Conservation (phyloP, 2,329 filamentous ascomycete species). For the Mycosphaerella sp. region DNA sequence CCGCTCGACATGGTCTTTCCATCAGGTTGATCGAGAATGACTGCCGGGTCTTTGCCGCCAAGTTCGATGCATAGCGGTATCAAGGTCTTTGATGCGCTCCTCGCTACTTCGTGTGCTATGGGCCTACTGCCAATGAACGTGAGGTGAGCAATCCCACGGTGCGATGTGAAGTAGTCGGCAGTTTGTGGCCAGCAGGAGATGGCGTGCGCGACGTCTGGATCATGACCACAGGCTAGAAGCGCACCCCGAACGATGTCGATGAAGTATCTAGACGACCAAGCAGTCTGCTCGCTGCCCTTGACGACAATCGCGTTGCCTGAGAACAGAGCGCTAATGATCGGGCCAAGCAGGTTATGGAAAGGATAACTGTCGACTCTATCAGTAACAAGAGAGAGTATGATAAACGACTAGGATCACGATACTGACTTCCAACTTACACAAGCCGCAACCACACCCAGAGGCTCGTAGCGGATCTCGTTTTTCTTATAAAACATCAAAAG, state of each 20-base stretch:
- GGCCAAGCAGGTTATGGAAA: conserved; percentile 91
- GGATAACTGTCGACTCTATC: conserved; percentile 25
- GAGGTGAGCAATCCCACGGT: conserved; percentile 76
- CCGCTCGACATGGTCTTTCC: conserved; percentile 40
- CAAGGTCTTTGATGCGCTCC: conserved; percentile 76
- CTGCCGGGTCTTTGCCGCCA: conserved; percentile 88
- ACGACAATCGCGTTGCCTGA: conserved; percentile 86
- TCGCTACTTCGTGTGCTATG: conserved; percentile 82
- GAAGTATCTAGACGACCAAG: conserved; percentile 86
- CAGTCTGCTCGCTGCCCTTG: conserved; percentile 92
- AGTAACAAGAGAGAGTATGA: neutral
- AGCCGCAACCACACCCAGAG: conserved; percentile 84
- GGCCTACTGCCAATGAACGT: conserved; percentile 92
- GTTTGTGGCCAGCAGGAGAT: conserved; percentile 82
- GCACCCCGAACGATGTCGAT: conserved; percentile 70
- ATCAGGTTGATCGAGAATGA: conserved; percentile 73
- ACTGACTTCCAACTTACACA: conserved; percentile 93
- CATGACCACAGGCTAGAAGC: conserved; percentile 73
- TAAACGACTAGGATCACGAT: neutral
- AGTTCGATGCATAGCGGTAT: conserved; percentile 86
- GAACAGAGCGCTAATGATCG: conserved; percentile 84
- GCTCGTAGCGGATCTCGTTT: conserved; percentile 86
- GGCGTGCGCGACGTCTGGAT: conserved; percentile 73
- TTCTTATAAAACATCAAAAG: conserved; percentile 93
- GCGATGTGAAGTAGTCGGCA: conserved; percentile 75